Percentiles rank a stretch among this genome's conserved stretches.
Conservation (phyloP, 2,329 filamentous ascomycete genomes). For the Aspergillus intermedius region DNA sequence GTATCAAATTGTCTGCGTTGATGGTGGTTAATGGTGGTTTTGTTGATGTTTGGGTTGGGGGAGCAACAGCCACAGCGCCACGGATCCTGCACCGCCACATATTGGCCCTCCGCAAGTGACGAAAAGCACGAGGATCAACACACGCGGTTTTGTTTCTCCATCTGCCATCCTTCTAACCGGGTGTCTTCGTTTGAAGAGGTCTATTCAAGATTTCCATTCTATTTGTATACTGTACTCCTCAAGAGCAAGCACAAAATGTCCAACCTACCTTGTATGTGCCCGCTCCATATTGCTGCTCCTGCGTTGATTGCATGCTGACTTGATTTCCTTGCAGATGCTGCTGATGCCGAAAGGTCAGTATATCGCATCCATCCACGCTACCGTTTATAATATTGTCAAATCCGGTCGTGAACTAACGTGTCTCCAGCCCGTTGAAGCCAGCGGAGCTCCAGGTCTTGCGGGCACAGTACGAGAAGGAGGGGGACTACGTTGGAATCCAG, state of each 20-base stretch:
- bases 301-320: conserved; percentile 4
- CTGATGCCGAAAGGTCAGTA: conserved; percentile 85
- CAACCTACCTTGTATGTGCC: conserved; percentile 45
- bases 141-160: not conserved
- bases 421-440: conserved; percentile 70
- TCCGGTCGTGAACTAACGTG: conserved; percentile 7
- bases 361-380: not conserved
- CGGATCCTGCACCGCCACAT: conserved; percentile 27
- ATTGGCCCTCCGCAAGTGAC: conserved; percentile 23
- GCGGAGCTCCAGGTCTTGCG: conserved; percentile 89
- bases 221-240: too few relatives aligned
- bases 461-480: conserved; percentile 94
- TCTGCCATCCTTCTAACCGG: too few relatives aligned
- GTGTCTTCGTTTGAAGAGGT: too few relatives aligned
- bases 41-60: conserved; percentile 28
- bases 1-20: not conserved
- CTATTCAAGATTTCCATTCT: too few relatives aligned
- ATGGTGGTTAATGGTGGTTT: not conserved
- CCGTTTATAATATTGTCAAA: not conserved
- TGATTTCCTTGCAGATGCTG: conserved; percentile 62
- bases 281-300: conserved; percentile 1
- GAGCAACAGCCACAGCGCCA: conserved; percentile 32
- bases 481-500: conserved; percentile 91
- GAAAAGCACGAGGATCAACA: conserved; percentile 6
- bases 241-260: conserved; percentile 30